Percentiles rank a stretch among this genome's conserved stretches.
phyloP scores from a whole-genome alignment of 306 rosid genomes.

The Ammopiptanthus mongolicus region DNA sequence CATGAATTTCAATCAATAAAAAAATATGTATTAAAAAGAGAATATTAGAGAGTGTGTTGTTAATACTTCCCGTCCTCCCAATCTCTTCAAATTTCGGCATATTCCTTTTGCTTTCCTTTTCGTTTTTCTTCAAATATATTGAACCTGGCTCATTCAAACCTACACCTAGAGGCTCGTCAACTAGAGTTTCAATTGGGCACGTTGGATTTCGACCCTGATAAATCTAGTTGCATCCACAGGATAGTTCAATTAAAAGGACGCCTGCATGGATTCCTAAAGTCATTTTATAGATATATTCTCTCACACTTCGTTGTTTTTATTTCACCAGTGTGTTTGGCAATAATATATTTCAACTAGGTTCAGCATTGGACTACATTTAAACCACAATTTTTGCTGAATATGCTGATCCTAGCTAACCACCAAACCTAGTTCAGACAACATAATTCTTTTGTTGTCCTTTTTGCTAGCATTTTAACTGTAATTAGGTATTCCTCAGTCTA shows the following conservation, averaged over 20 bases:
- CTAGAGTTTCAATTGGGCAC: constrained; percentile 10
- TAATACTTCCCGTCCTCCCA: too few relatives aligned
- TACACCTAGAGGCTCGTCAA: not conserved
- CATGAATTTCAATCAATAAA: too few relatives aligned
- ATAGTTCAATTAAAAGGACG: not conserved
- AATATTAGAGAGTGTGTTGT: too few relatives aligned
- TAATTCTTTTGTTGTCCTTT: constrained; percentile 11
- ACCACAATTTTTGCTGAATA: not conserved
- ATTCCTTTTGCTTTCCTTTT: constrained; percentile 10
- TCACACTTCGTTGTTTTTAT: too few relatives aligned
- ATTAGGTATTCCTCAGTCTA: not conserved
- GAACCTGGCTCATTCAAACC: not conserved
- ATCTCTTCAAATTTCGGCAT: not conserved
- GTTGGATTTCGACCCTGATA: not conserved
- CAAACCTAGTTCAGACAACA: constrained; percentile 12
- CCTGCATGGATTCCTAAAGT: not conserved
- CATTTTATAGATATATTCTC: not conserved
- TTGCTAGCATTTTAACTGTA: not conserved
- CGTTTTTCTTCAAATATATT: not conserved
- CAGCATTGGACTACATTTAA: constrained; percentile 3
- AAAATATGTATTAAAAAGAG: too few relatives aligned
- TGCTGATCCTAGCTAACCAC: constrained; percentile 13
- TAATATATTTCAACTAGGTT: not conserved
- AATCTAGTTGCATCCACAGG: not conserved
- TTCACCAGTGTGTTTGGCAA: not conserved